Base-by-base conservation (phyloP, 2,329 filamentous ascomycete genomes). In the Ophiostoma sp. region DNA sequence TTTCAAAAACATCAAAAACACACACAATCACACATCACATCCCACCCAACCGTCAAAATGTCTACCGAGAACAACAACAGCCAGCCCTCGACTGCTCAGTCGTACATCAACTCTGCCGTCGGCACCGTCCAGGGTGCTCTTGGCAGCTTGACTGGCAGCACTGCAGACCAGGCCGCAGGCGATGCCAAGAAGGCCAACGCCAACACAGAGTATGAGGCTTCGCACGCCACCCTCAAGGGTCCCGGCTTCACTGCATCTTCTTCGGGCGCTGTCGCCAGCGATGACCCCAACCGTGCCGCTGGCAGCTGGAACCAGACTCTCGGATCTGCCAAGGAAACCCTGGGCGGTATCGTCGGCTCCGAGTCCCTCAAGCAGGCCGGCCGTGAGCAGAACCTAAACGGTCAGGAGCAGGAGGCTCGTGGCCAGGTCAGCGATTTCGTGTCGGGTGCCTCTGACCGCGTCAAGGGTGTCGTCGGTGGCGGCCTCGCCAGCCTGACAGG, bases 281-380 rank as follows among this genome's bases (percentile, higher is more conserved):
- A 97, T 79, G 84, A 92, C 79, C 83, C 89, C 13, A 83, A 94
- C 78, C 91, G 93, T 74, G 82, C 84, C 31, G 78, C 86, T 23
- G 94, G 94, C 62, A 84, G 85, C 23, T 96, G 90, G 89, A 92
- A 97, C 82, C 94, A 97, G 81, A 96, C 93, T 5, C 77, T 94
- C n/a, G 94, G 94, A 68, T 87, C 90, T 0, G 89, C 89, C 62
- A 97, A 97, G 83, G 92, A 97, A 78, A 83, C 89, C 4, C 73
- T 95, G 0, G 94, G 94, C 71, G 89, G 89, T 23, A 75, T 94
- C 5, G 74, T 94, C 35, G 94, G 94, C 72, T 88, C 87, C 73
- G 90, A 95, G 85, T 84, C 83, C 44, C 80, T 97, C 69, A 94
- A 94, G 83, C 83, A 87, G 67, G 78, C 88, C 33, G 94, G 94